Percentiles rank a stretch among this genome's conserved stretches.
Conservation (phyloP, 2,329 filamentous ascomycete species). For the Didymella glomerata region DNA sequence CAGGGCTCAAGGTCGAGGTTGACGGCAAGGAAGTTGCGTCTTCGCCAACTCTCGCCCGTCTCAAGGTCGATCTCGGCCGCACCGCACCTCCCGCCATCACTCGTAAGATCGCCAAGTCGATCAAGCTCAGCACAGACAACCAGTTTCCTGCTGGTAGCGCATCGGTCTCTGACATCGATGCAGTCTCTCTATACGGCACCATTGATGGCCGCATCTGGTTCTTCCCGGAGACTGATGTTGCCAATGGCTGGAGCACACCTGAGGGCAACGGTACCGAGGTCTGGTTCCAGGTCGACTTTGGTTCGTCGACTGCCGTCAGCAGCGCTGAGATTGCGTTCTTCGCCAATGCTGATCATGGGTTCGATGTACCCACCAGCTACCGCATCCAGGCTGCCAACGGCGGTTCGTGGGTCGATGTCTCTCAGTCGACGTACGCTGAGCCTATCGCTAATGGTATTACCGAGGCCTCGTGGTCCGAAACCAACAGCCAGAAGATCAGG, state of each 20-base stretch:
- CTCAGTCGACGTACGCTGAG: conserved; percentile 28
- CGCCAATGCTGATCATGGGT: conserved; percentile 37
- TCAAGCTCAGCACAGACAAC: conserved; percentile 44
- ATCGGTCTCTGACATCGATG: conserved; percentile 36
- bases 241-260: conserved; percentile 52
- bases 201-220: conserved; percentile 55
- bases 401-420: conserved; percentile 43
- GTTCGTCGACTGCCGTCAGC: conserved; percentile 33
- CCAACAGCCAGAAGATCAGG: conserved; percentile 39
- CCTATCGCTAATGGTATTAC: conserved; percentile 52
- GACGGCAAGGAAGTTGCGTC: conserved; percentile 47
- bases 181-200: conserved; percentile 44
- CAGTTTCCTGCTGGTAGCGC: conserved; percentile 46
- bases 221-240: conserved; percentile 47
- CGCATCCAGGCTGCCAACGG: conserved; percentile 38
- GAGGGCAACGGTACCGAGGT: conserved; percentile 39
- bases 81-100: conserved; percentile 37
- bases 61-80: conserved; percentile 36
- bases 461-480: conserved; percentile 39
- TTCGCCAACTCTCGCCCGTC: conserved; percentile 35
- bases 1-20: conserved; percentile 49
- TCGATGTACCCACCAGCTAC: conserved; percentile 43
- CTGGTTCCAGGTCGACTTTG: conserved; percentile 53
- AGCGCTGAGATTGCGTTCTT: conserved; percentile 53
- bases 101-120: conserved; percentile 48